Conservation (phyloP, 345 rosid species). For the Angophora floribunda region DNA sequence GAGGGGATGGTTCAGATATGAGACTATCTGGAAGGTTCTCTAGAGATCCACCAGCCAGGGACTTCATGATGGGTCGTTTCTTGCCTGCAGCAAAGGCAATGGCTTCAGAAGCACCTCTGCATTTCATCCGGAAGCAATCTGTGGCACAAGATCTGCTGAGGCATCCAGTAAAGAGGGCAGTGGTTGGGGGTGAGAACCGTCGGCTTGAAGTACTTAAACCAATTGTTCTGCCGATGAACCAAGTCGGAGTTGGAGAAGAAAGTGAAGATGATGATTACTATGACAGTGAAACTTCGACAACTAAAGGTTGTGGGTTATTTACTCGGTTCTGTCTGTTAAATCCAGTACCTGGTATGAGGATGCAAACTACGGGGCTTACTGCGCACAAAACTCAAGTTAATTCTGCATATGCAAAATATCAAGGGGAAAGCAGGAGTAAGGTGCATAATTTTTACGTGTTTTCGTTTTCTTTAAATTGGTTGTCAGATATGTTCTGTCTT, state of each 20-base stretch:
- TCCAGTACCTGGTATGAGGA: constrained; percentile 46
- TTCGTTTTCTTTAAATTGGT: not conserved
- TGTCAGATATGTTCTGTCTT: not conserved
- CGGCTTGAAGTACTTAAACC: constrained; percentile 9
- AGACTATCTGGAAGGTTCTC: constrained; percentile 41
- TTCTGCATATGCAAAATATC: constrained; percentile 18
- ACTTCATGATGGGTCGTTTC: constrained; percentile 88
- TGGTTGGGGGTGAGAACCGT: constrained; percentile 9
- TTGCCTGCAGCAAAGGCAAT: constrained; percentile 92
- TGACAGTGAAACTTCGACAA: constrained; percentile 17
- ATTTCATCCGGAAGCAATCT: constrained; percentile 36
- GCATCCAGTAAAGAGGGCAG: constrained; percentile 6
- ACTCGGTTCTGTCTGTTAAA: constrained; percentile 62
- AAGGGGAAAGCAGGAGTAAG: constrained; percentile 25
- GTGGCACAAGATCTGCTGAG: constrained; percentile 20
- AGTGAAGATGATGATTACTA: constrained; percentile 36
- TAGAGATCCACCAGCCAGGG: constrained; percentile 42
- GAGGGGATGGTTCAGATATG: constrained; percentile 13
- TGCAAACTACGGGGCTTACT: constrained; percentile 24
- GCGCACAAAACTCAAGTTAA: constrained; percentile 27
- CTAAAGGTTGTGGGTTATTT: constrained; percentile 60
- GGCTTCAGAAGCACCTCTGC: constrained; percentile 59
- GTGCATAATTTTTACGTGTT: constrained; percentile 7
- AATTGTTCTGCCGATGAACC: constrained; percentile 8
- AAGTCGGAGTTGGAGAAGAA: constrained; percentile 13